These are phyloP conservation scores for Cryptosporidium sp. DNA, from an alignment of 169 alveolate genomes.

Conservation along the genomic window DNA sequence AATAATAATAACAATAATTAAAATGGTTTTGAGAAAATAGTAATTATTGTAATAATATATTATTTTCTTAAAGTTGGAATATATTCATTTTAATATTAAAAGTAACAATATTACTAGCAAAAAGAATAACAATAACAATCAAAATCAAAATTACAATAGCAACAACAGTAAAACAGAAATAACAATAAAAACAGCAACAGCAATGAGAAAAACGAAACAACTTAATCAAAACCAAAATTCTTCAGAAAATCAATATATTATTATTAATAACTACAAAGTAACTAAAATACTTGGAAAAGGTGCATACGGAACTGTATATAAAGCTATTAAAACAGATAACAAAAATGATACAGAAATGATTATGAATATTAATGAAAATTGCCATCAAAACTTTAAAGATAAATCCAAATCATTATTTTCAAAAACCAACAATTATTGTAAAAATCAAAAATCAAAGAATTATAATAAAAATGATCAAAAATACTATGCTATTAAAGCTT, in stretches of 20 bases:
- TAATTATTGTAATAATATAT: background rate
- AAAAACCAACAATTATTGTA: background rate
- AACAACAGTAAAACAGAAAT: background rate
- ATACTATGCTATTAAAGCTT: constrained; percentile 51
- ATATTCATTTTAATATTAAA: no score
- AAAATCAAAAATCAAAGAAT: background rate
- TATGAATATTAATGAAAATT: background rate
- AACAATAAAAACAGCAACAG: background rate
- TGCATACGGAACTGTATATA: constrained; percentile 64
- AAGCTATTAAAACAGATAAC: constrained; percentile 22
- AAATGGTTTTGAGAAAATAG: background rate
- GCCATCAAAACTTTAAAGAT: background rate
- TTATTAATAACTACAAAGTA: constrained; percentile 31
- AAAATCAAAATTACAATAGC: background rate
- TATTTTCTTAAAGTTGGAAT: background rate
- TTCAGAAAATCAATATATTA: background rate
- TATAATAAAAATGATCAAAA: background rate
- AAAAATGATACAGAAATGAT: background rate
- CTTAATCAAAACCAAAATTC: background rate
- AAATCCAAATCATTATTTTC: no score
- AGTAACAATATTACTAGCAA: no score
- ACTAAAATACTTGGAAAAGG: constrained; percentile 70
- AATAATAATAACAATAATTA: background rate
- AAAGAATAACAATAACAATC: no score
- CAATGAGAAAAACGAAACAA: constrained; percentile 11